Conservation (phyloP, 805 yeast genomes). For the Candida taoyuanica region DNA sequence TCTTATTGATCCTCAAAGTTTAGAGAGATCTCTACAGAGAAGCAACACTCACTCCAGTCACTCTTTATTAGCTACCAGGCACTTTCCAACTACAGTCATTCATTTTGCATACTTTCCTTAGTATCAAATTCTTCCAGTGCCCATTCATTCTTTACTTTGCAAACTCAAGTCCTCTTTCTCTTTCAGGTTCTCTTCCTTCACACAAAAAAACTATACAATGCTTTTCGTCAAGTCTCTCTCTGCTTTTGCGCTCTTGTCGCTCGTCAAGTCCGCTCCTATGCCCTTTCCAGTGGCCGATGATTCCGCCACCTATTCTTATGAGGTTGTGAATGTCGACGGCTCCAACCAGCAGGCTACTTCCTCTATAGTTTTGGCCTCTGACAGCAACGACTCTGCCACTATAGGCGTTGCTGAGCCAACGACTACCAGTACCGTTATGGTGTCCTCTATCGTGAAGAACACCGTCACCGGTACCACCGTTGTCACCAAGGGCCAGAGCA, state of each 20-base stretch:
- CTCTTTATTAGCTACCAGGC: conserved; percentile 11
- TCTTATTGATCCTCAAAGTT: not conserved
- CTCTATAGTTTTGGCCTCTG: conserved; percentile 17
- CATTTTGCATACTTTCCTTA: conserved; percentile 17
- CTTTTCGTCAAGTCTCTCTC: conserved; percentile 22
- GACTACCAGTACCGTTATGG: conserved; percentile 14
- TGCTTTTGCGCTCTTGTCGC: conserved; percentile 19
- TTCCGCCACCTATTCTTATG: conserved; percentile 20
- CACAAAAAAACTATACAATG: conserved; percentile 18
- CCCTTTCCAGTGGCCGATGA: conserved; percentile 20
- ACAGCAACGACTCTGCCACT: conserved; percentile 12
- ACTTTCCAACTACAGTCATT: conserved; percentile 27
- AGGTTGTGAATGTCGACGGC: conserved; percentile 28
- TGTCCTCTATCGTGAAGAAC: conserved; percentile 2
- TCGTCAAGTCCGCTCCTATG: conserved; percentile 20
- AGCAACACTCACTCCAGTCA: conserved; percentile 10
- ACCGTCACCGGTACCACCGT: conserved; percentile 18
- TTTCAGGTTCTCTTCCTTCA: not conserved
- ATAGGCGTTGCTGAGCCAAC: conserved; percentile 23
- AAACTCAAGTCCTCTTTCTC: conserved; percentile 6
- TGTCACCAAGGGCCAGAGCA: conserved; percentile 4
- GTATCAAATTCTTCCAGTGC: conserved; percentile 21
- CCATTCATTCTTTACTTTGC: conserved; percentile 19
- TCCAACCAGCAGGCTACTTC: conserved; percentile 24
- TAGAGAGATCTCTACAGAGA: not conserved